A percentile compares a stretch with the other conserved stretches of the same genome.
These are phyloP conservation scores for Fraxinus greggii DNA, from an alignment of 305 asterid species.

Conservation along the genomic window DNA sequence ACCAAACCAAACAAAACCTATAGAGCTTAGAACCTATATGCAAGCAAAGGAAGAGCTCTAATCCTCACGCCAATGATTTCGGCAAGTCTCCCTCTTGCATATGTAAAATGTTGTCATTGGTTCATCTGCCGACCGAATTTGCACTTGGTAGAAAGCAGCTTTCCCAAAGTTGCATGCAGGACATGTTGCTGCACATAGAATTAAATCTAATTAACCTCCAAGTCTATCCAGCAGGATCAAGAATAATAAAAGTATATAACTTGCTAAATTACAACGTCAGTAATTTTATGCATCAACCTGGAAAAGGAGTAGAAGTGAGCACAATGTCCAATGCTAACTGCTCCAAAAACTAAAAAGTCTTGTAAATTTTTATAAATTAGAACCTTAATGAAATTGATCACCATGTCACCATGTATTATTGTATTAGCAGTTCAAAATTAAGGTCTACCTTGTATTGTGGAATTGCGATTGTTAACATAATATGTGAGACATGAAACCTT, in stretches of 20 bases:
- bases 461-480: background rate
- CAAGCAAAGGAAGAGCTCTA: conserved; percentile 18
- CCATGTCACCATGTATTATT: background rate
- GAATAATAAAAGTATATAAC: background rate
- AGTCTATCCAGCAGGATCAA: background rate
- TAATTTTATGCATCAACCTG: background rate
- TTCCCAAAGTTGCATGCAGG: conserved; percentile 45
- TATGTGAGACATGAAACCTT: background rate
- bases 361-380: background rate
- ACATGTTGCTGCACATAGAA: conserved; percentile 48
- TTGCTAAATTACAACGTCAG: background rate
- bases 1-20: background rate
- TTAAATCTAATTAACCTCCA: background rate
- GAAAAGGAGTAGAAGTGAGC: background rate
- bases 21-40: background rate
- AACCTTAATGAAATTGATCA: background rate
- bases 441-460: background rate
- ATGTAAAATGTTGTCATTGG: conserved; percentile 60
- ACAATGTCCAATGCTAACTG: background rate
- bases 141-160: conserved; percentile 52
- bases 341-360: background rate
- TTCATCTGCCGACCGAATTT: conserved; percentile 79
- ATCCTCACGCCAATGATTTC: conserved; percentile 47
- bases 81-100: conserved; percentile 43
- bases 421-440: background rate